Evolutionary conservation across 495 filamentous ascomycete genomes (phyloP).

Genomic region (Barbatosphaeria neglecta): DNA sequence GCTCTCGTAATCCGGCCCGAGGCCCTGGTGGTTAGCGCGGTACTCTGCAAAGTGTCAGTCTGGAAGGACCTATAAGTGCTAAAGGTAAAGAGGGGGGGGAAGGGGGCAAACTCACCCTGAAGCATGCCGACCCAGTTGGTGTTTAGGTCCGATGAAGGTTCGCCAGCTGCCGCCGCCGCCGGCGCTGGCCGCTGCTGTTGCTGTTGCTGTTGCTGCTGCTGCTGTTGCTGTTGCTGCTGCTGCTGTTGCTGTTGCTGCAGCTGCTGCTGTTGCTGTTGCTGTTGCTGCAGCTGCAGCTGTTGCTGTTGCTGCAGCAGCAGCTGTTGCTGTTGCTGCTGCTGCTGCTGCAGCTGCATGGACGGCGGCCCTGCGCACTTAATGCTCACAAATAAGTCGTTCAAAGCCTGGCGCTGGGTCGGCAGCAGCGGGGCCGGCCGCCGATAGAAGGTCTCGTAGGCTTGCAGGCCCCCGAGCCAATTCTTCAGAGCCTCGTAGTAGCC

Average conservation of each 20-base stretch:
- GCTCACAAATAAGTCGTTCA: conserved; percentile 18
- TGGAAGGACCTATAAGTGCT: background rate
- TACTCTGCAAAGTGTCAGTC: conserved; percentile 5
- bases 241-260: too few relatives aligned
- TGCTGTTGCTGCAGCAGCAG: too few relatives aligned
- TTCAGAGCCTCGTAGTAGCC: conserved; percentile 19
- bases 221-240: too few relatives aligned
- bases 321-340: too few relatives aligned
- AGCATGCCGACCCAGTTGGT: conserved; percentile 28
- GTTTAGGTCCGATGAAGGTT: background rate
- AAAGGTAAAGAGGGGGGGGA: background rate
- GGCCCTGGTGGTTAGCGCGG: conserved; percentile 2
- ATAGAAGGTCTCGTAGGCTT: conserved; percentile 7
- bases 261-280: too few relatives aligned
- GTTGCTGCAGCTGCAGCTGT: too few relatives aligned
- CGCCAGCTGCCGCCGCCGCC: conserved; percentile 12
- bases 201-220: too few relatives aligned
- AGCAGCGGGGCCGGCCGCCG: conserved; percentile 16
- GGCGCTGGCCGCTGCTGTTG: too few relatives aligned
- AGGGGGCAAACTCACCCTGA: conserved; percentile 12
- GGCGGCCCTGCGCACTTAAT: too few relatives aligned
- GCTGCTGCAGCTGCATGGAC: too few relatives aligned
- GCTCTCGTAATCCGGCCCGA: conserved; percentile 1
- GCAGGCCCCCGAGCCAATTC: conserved; percentile 22
- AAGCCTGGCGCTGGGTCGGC: conserved; percentile 14